These are phyloP conservation scores for Moricandia moricandioides DNA, from an alignment of 345 rosid genomes.

Conservation along the genomic window DNA sequence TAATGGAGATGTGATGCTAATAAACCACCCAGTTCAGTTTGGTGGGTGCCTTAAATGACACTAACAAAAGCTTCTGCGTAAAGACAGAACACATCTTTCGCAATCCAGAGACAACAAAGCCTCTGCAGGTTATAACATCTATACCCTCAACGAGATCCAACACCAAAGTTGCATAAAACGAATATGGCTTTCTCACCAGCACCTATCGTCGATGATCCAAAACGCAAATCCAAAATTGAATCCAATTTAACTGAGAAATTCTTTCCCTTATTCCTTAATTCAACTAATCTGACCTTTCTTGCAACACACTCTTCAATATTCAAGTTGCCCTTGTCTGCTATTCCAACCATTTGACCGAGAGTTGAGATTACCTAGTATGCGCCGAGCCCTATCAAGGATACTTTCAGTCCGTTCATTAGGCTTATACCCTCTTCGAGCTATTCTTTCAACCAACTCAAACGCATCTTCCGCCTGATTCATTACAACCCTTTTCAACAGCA, in stretches of 20 bases:
- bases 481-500: slow-evolving; percentile 51
- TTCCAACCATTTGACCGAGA: slow-evolving; percentile 34
- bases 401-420: slow-evolving; percentile 60
- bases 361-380: slow-evolving; percentile 34
- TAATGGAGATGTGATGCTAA: slow-evolving; percentile 13
- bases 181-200: slow-evolving; percentile 1
- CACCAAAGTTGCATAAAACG: background rate
- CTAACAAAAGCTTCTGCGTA: background rate
- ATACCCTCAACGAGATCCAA: background rate
- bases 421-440: slow-evolving; percentile 53
- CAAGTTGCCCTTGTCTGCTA: slow-evolving; percentile 23
- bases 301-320: background rate
- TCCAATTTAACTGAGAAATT: background rate
- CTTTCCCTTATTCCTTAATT: slow-evolving; percentile 1
- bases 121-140: background rate
- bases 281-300: slow-evolving; percentile 6
- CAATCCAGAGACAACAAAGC: slow-evolving; percentile 17
- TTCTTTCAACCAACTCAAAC: slow-evolving; percentile 42
- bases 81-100: background rate
- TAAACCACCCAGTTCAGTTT: slow-evolving; percentile 2
- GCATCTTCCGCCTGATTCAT: slow-evolving; percentile 44
- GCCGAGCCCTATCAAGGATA: slow-evolving; percentile 42
- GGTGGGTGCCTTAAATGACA: slow-evolving; percentile 5
- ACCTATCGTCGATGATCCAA: slow-evolving; percentile 7
- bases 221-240: background rate